Percentiles rank a stretch among this genome's conserved stretches.
phyloP scores from a whole-genome alignment of 2,329 filamentous ascomycete genomes.

The Simplicillium aogashimaense region DNA sequence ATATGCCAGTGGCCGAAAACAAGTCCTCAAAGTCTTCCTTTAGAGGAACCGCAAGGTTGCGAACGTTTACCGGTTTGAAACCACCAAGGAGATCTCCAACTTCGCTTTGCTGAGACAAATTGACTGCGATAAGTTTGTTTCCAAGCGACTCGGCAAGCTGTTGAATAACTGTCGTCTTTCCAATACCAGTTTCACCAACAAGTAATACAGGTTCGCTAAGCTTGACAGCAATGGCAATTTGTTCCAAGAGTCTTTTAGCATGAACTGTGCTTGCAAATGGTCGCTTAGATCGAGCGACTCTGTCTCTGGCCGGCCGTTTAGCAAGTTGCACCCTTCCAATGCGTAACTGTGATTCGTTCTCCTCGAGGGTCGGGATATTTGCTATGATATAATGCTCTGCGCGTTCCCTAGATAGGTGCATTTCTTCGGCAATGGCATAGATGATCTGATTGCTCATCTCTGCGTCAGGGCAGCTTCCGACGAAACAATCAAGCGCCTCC shows the following conservation, averaged over 20 bases:
- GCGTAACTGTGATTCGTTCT: constrained; percentile 44
- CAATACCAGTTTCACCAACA: constrained; percentile 97
- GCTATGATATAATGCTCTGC: constrained; percentile 67
- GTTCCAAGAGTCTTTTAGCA: constrained; percentile 76
- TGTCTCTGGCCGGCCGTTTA: constrained; percentile 42
- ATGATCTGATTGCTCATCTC: constrained; percentile 51
- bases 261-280: constrained; percentile 86
- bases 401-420: constrained; percentile 76
- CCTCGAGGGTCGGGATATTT: constrained; percentile 61
- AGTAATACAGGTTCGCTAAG: constrained; percentile 83
- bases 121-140: constrained; percentile 83
- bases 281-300: constrained; percentile 41
- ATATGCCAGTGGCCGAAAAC: constrained; percentile 77
- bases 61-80: constrained; percentile 89
- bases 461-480: constrained; percentile 64
- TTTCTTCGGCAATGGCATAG: constrained; percentile 68
- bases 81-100: constrained; percentile 91
- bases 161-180: constrained; percentile 94
- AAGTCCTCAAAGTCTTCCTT: constrained; percentile 91
- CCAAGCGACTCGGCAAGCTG: constrained; percentile 78
- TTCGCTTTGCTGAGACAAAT: constrained; percentile 96
- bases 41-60: constrained; percentile 77
- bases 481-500: constrained; percentile 88
- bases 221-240: constrained; percentile 73
- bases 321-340: constrained; percentile 58